A percentile compares a stretch with the other conserved stretches of the same genome.
phyloP scores from a whole-genome alignment of 306 rosid species.

The Castanopsis chinensis region DNA sequence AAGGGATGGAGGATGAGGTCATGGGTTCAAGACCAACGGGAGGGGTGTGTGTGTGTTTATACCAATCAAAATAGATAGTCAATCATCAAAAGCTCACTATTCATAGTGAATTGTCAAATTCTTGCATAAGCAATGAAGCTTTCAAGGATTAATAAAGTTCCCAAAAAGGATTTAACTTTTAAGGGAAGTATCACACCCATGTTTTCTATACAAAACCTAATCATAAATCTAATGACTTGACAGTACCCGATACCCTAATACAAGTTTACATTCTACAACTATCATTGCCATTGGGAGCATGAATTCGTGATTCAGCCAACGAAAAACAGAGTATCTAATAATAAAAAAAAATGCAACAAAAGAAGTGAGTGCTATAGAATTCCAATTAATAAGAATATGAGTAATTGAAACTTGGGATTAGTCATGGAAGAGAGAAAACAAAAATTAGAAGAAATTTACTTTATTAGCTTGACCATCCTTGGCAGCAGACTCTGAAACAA shows the following conservation, averaged over 20 bases:
- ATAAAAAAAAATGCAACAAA: background rate
- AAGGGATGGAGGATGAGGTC: no score
- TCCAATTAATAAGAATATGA: background rate
- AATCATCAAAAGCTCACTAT: background rate
- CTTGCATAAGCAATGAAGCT: background rate
- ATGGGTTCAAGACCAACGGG: no score
- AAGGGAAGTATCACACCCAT: no score
- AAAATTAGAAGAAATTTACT: conserved; percentile 20
- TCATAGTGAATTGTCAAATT: background rate
- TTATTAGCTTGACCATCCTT: conserved; percentile 14
- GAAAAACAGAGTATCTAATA: background rate
- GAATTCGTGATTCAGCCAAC: background rate
- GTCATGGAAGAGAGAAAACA: background rate
- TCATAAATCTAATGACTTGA: background rate
- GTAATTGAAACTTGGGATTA: background rate
- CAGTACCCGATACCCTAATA: background rate
- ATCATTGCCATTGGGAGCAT: background rate
- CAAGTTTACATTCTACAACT: background rate
- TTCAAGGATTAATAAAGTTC: background rate
- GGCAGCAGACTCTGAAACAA: conserved; percentile 39
- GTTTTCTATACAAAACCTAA: no score
- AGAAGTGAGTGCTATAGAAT: background rate
- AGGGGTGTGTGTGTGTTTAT: no score
- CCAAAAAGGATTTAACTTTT: no score
- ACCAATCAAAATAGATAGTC: background rate